Evolutionary conservation across 148 eudicot genomes (phyloP).

Genomic region (Camellia japonica): DNA sequence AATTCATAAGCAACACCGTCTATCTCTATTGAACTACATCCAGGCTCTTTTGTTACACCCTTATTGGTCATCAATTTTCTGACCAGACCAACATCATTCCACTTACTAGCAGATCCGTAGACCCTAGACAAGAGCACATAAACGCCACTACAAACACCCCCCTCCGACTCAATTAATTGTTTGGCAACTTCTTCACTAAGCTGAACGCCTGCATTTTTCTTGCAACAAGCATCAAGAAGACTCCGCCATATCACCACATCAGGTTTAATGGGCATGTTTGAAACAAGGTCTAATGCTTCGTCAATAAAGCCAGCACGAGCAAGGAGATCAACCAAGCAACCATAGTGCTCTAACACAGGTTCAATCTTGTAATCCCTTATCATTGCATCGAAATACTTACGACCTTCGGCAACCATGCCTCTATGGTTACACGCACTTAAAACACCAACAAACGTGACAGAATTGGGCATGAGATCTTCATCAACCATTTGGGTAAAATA

Average conservation of each 20-base stretch:
- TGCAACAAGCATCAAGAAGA: conserved; percentile 72
- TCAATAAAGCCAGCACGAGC: conserved; percentile 67
- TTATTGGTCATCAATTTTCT: conserved; percentile 62
- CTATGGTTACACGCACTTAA: conserved; percentile 72
- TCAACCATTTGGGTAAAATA: conserved; percentile 45
- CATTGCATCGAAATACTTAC: conserved; percentile 53
- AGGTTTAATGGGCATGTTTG: conserved; percentile 71
- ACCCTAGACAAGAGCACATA: conserved; percentile 69
- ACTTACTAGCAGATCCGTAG: conserved; percentile 61
- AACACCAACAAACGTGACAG: conserved; percentile 68
- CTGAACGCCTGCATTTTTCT: conserved; percentile 47
- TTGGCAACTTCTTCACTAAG: conserved; percentile 61
- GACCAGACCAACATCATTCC: conserved; percentile 67
- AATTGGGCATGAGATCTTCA: conserved; percentile 48
- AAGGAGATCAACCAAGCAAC: conserved; percentile 72
- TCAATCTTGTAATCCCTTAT: conserved; percentile 44
- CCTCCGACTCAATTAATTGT: conserved; percentile 50
- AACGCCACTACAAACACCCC: conserved; percentile 43
- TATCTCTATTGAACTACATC: conserved; percentile 69
- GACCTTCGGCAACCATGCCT: conserved; percentile 60
- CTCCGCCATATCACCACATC: conserved; percentile 79
- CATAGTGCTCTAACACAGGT: conserved; percentile 75
- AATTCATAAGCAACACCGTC: conserved; percentile 60
- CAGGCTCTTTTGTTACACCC: conserved; percentile 68
- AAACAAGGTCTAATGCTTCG: conserved; percentile 54